Evolutionary conservation across 106 monocot species (phyloP), one percentile per base, ranked within the genome.

Genomic region (Dendrobium chrysotoxum): DNA sequence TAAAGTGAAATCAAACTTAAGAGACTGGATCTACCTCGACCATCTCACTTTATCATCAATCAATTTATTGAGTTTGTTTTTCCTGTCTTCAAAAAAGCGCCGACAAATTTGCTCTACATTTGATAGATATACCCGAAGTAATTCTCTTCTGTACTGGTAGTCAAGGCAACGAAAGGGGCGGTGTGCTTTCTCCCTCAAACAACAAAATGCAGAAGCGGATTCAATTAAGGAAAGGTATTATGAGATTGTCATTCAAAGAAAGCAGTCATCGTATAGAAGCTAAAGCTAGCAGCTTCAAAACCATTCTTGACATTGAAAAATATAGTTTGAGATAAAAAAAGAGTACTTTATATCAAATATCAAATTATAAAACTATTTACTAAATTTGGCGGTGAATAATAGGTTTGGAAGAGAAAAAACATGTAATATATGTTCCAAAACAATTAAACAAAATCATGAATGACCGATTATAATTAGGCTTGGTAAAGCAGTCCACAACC

Each of bases 121-220:
- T 58, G 94, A 91, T 53, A 95, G 78, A 79, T 92, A 95, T 13
- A 92, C 89, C 15, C 92, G 87, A 74, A 98, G 85, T n/a, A 98
- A 83, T 78, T 98, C 95, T 83, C 94, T 91, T 79, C 95, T 85
- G 42, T 95, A 95, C 81, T 92, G 90, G 61, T 86, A 82, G 72
- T 92, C 98, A 81, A 98, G 98, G 83, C 92, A 98, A 73, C 92
- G 92, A 81, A 98, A 98, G 47, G 92, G 98, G 12, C 89, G 85
- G 53, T 98, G 71, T 81, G 91, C 84, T 82, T 92, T 95, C 89
- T 95, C 94, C 91, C 98, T 98, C 50, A 81, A 70, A 83, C 79
- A 4, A 78, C 87, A 77, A 86, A 84, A 76, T 41, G 20, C 41
- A 74, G 6, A 74, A 41, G 74, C 5, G 42, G 70, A 70, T 74